Percentiles rank a stretch among this genome's conserved stretches.
Evolutionary conservation across 441 rosid species (phyloP).

Genomic region (Raphanus hybrid): DNA sequence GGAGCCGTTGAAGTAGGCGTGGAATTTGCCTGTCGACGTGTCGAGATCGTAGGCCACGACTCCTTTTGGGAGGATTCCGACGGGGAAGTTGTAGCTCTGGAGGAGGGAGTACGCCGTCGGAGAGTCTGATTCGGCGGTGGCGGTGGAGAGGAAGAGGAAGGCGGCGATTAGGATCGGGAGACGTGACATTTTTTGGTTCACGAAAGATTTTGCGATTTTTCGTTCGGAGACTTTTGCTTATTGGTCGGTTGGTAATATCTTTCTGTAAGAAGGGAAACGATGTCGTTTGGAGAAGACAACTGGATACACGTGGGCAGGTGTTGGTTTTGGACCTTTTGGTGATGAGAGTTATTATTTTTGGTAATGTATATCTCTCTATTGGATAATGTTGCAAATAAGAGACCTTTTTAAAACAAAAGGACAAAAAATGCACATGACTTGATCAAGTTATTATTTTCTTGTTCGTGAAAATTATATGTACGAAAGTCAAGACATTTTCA

Average conservation of each 20-base stretch:
- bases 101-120: slow-evolving; percentile 70
- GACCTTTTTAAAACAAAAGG: background rate
- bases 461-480: too few species aligned
- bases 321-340: background rate
- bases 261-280: background rate
- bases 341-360: slow-evolving; percentile 4
- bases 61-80: slow-evolving; percentile 84
- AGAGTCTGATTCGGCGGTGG: slow-evolving; percentile 31
- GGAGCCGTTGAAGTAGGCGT: slow-evolving; percentile 59
- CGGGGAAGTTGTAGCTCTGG: slow-evolving; percentile 71
- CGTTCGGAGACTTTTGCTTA: slow-evolving; percentile 24
- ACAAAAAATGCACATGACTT: slow-evolving; percentile 2
- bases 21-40: slow-evolving; percentile 61
- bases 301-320: slow-evolving; percentile 20
- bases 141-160: background rate
- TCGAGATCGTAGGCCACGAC: slow-evolving; percentile 66
- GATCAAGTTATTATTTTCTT: background rate
- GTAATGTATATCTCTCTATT: background rate
- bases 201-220: background rate
- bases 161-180: background rate
- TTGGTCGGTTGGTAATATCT: slow-evolving; percentile 16
- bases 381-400: background rate
- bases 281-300: slow-evolving; percentile 11
- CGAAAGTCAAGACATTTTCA: too few species aligned
- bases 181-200: slow-evolving; percentile 26